Base-by-base conservation (phyloP, 2,329 filamentous ascomycete genomes). In the Diaporthe sp. region DNA sequence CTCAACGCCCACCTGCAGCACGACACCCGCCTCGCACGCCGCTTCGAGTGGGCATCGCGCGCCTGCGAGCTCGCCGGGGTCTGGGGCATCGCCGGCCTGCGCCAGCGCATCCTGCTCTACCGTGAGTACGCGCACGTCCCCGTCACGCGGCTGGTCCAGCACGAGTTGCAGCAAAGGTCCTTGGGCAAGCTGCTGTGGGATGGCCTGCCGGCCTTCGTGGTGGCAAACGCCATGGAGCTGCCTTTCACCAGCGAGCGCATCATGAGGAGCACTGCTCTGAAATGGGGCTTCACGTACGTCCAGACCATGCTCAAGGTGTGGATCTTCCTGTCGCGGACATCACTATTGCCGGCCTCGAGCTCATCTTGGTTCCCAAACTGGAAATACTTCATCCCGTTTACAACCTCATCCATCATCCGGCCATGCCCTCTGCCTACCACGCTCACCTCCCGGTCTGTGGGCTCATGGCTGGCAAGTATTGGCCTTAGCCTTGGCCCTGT, bases 51-150 rank as follows among this genome's bases (percentile, higher is more conserved):
- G 34, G 75, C 83, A 1, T 84, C 80, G 42, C 86, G 81, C 63
- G 78, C 80, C 57, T 82, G 84, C 76, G 84, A 87, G 37, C 85
- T 88, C 12, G 84, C 86, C 0, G 83, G 84, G 17, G 83, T 88
- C 28, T 90, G 90, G 85, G 89, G 89, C 4, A 78, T 91, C 17
- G 85, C 88, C 42, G 88, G 89, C 5, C 80, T 91, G 76, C 84
- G 89, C 39, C 87, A 90, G 75, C 86, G 90, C 12, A 87, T 91
- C n/a, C 77, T 91, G 76, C 84, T 91, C 2, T 91, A 90, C 80
- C 86, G 86, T 76, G 82, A 84, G 44, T 90, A 89, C 63, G 86
- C 88, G 0, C 81, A 85, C 22, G 83, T 88, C 3, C 86, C 88
- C 1, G 90, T 90, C 73, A 84, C 86, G 79, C 83, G 86, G 7